These are phyloP conservation scores for Euphorbia tirucalli DNA, from an alignment of 345 rosid species.

Conservation along the genomic window DNA sequence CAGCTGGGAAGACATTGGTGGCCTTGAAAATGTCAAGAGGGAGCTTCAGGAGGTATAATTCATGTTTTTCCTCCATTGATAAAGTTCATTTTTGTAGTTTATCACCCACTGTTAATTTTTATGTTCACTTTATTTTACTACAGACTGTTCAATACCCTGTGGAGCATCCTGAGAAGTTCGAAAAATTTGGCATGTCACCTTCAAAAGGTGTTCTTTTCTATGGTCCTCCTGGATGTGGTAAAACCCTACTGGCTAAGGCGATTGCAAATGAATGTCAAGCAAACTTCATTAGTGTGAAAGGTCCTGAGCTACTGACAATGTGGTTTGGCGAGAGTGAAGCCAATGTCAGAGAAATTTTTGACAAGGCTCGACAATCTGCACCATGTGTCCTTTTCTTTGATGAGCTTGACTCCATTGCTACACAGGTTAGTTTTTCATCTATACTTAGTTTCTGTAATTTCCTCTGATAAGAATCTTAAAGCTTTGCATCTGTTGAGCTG, in stretches of 20 bases:
- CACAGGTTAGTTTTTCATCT: constrained; percentile 44
- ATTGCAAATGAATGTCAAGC: constrained; percentile 74
- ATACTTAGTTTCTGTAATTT: neutral
- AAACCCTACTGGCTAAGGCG: constrained; percentile 65
- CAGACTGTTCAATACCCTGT: constrained; percentile 82
- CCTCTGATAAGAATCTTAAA: neutral
- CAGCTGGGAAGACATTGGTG: constrained; percentile 72
- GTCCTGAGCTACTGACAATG: constrained; percentile 73
- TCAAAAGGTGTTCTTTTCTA: constrained; percentile 73
- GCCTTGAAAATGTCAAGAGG: constrained; percentile 67
- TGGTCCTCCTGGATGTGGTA: constrained; percentile 73
- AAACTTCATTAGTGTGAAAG: constrained; percentile 69
- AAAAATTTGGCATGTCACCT: constrained; percentile 82
- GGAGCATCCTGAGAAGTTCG: constrained; percentile 78
- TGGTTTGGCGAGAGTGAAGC: constrained; percentile 86
- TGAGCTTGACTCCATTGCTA: constrained; percentile 76
- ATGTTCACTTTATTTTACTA: neutral
- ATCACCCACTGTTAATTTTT: neutral
- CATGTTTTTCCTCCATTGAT: neutral
- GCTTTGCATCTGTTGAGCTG: neutral
- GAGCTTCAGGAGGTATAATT: constrained; percentile 65
- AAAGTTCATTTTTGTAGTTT: neutral
- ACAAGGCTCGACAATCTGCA: constrained; percentile 68
- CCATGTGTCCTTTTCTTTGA: constrained; percentile 79
- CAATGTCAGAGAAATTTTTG: constrained; percentile 69